phyloP scores from a whole-genome alignment of 2,329 filamentous ascomycete genomes.

The Magnaporthiopsis rhizophila region DNA sequence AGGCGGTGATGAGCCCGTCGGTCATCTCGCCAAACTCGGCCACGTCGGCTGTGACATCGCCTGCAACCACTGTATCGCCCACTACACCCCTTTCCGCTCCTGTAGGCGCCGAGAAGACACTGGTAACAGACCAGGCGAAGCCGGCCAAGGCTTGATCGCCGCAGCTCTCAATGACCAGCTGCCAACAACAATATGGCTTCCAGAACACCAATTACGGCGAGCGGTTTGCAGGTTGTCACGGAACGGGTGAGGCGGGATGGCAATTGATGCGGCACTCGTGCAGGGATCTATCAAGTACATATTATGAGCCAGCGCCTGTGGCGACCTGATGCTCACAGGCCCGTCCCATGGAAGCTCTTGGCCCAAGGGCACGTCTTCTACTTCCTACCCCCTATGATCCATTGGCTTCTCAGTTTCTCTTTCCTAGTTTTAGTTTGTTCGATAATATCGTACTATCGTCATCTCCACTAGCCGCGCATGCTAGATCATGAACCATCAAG shows the following conservation, averaged over 20 bases:
- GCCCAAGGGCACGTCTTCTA: background rate
- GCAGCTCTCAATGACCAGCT: background rate
- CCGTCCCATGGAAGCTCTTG: background rate
- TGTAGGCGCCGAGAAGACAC: background rate
- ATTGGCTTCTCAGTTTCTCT: background rate
- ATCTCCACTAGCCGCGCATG: background rate
- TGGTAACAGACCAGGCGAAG: constrained; percentile 3
- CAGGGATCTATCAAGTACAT: background rate
- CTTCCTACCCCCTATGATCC: background rate
- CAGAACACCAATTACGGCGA: background rate
- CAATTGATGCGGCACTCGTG: background rate
- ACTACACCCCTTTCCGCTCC: background rate
- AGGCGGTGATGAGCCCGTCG: constrained; percentile 23
- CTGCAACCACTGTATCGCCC: constrained; percentile 1
- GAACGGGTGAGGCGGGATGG: background rate
- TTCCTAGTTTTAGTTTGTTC: background rate
- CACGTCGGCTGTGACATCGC: constrained; percentile 5
- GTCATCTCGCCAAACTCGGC: constrained; percentile 20
- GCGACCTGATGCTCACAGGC: too few relatives aligned
- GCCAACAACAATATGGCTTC: background rate
- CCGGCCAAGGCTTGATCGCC: background rate
- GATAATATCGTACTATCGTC: background rate
- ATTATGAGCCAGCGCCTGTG: too few relatives aligned
- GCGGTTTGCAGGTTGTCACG: background rate
- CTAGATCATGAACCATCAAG: background rate